Conservation (phyloP, 768 basidiomycete species). For the Agaricus sinodeliciosus region DNA sequence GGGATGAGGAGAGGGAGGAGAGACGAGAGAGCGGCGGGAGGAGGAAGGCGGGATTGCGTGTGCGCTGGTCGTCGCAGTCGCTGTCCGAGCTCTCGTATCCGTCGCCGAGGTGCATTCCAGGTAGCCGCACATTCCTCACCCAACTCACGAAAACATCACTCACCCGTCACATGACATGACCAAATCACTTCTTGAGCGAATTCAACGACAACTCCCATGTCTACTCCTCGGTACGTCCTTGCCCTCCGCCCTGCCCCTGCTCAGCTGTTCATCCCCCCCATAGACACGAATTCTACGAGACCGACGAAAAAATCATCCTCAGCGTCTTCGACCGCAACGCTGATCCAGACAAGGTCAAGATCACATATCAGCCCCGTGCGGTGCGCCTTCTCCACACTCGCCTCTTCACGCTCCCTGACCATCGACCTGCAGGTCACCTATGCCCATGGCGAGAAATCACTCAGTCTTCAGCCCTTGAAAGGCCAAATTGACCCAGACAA, state of each 20-base stretch:
- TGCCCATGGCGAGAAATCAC: slow-evolving; percentile 59
- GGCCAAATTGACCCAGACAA: slow-evolving; percentile 67
- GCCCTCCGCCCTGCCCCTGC: not conserved
- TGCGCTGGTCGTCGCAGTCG: slow-evolving; percentile 30
- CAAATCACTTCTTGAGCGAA: too few species aligned
- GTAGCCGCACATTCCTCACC: not conserved
- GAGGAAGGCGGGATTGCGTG: slow-evolving; percentile 15
- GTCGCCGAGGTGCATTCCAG: slow-evolving; percentile 11
- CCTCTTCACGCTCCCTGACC: not conserved
- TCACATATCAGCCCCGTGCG: slow-evolving; percentile 60
- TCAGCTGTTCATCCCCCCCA: not conserved
- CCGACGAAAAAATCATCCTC: slow-evolving; percentile 65
- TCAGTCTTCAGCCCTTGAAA: slow-evolving; percentile 74
- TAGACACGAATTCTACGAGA: slow-evolving; percentile 87
- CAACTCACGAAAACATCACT: too few species aligned
- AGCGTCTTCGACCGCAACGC: slow-evolving; percentile 77
- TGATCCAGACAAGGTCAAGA: slow-evolving; percentile 52
- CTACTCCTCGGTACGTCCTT: slow-evolving; percentile 27
- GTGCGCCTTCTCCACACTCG: slow-evolving; percentile 27
- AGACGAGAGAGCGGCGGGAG: slow-evolving; percentile 32
- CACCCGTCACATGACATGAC: too few species aligned
- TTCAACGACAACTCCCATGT: slow-evolving; percentile 21
- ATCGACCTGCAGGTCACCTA: slow-evolving; percentile 43
- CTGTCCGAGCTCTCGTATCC: slow-evolving; percentile 40
- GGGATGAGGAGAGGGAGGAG: slow-evolving; percentile 34